phyloP scores from a whole-genome alignment of 169 alveolate species.

The Plasmodium coatneyi region DNA sequence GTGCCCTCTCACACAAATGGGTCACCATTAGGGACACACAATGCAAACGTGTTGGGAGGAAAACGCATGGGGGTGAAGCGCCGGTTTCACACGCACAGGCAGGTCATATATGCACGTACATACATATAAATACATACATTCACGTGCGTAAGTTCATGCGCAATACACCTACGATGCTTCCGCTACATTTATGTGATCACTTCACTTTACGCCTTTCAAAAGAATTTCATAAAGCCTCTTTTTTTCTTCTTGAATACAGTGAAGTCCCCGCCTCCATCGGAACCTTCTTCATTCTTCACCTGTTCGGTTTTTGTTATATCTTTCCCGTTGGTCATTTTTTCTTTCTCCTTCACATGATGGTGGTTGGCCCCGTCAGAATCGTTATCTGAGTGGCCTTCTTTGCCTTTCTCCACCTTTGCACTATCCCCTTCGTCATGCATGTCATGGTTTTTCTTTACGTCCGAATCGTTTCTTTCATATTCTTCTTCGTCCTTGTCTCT shows the following conservation, averaged over 20 bases:
- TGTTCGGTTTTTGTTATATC: constrained; percentile 4
- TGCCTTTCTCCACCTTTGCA: neutral
- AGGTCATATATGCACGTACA: neutral
- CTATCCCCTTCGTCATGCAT: neutral
- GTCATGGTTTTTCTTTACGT: constrained; percentile 7
- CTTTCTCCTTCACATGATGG: constrained; percentile 34
- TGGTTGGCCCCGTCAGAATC: neutral
- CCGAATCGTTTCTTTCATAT: neutral
- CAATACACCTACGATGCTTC: neutral
- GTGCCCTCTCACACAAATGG: neutral
- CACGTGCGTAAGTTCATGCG: neutral
- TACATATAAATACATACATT: neutral
- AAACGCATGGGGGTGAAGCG: neutral
- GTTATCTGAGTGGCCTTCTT: constrained; percentile 3
- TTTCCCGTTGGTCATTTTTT: constrained; percentile 30
- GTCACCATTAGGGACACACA: neutral
- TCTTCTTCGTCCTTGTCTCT: constrained; percentile 32
- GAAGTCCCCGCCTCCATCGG: constrained; percentile 68
- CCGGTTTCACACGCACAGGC: neutral
- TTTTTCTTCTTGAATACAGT: constrained; percentile 64
- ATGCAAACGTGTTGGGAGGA: neutral
- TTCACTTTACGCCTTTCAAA: constrained; percentile 18
- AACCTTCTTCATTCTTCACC: constrained; percentile 19
- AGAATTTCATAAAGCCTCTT: constrained; percentile 31
- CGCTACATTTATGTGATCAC: neutral